Conservation (phyloP, 2,329 filamentous ascomycete genomes). For the Paecilomyces sp. region DNA sequence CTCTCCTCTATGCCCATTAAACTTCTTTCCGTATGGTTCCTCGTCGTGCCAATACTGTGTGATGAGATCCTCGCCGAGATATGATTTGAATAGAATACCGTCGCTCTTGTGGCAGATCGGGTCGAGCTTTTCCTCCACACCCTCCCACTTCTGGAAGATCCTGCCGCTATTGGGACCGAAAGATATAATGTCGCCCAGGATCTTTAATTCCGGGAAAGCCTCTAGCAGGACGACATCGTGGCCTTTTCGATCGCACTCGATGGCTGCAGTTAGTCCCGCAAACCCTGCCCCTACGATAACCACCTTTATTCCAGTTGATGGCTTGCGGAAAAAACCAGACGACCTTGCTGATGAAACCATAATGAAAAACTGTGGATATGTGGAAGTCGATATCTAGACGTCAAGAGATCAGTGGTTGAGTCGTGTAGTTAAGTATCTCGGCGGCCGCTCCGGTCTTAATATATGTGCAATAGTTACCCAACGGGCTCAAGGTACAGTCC, state of each 20-base stretch:
- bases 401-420: background rate
- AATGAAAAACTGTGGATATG: background rate
- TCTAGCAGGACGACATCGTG: constrained; percentile 31
- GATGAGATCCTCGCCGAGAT: constrained; percentile 21
- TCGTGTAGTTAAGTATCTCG: background rate
- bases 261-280: constrained; percentile 26
- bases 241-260: constrained; percentile 18
- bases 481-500: background rate
- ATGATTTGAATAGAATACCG: constrained; percentile 18
- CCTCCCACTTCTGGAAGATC: constrained; percentile 23
- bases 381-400: background rate
- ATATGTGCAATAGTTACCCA: background rate
- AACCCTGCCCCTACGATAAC: constrained; percentile 44
- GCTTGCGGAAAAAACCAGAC: constrained; percentile 3
- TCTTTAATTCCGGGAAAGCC: constrained; percentile 38
- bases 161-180: constrained; percentile 17
- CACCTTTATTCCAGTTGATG: constrained; percentile 40
- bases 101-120: constrained; percentile 23
- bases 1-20: constrained; percentile 27
- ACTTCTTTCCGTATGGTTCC: constrained; percentile 19
- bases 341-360: background rate
- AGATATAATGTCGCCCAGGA: constrained; percentile 43
- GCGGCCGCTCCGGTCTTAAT: background rate
- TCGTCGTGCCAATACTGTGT: constrained; percentile 24
- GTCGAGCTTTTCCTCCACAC: constrained; percentile 23